Conservation (phyloP, 2,329 filamentous ascomycete genomes). For the Rosellinia necatrix region DNA sequence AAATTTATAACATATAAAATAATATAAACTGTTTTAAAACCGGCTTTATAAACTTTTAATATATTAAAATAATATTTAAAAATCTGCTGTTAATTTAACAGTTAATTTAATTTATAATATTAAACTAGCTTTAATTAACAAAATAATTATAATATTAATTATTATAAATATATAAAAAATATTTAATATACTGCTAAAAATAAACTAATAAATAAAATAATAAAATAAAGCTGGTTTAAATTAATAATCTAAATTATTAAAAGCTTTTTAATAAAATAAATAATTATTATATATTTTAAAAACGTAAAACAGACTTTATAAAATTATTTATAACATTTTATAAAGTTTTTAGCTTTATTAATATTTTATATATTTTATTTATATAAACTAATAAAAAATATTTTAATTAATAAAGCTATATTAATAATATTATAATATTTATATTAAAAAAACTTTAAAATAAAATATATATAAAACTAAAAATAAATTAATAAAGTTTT, state of each 20-base stretch:
- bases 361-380: conserved; percentile 21
- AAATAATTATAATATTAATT: conserved; percentile 7
- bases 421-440: conserved; percentile 2
- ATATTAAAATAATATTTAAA: conserved; percentile 1
- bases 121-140: background rate
- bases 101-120: conserved; percentile 15
- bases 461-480: background rate
- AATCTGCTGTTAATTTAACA: conserved; percentile 9
- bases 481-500: conserved; percentile 4
- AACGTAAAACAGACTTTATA: background rate
- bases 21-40: conserved; percentile 14
- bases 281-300: conserved; percentile 15
- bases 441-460: conserved; percentile 12
- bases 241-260: conserved; percentile 1
- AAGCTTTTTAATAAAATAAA: conserved; percentile 13
- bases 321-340: conserved; percentile 7
- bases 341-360: conserved; percentile 9
- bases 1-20: conserved; percentile 2
- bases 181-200: conserved; percentile 12
- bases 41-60: conserved; percentile 14
- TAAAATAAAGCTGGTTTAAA: background rate
- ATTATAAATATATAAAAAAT: too few relatives aligned
- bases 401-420: background rate
- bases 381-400: conserved; percentile 6
- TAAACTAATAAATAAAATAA: conserved; percentile 9